Evolutionary conservation across 208 protist species (phyloP).

Genomic region (Wallacemonas sp.): DNA sequence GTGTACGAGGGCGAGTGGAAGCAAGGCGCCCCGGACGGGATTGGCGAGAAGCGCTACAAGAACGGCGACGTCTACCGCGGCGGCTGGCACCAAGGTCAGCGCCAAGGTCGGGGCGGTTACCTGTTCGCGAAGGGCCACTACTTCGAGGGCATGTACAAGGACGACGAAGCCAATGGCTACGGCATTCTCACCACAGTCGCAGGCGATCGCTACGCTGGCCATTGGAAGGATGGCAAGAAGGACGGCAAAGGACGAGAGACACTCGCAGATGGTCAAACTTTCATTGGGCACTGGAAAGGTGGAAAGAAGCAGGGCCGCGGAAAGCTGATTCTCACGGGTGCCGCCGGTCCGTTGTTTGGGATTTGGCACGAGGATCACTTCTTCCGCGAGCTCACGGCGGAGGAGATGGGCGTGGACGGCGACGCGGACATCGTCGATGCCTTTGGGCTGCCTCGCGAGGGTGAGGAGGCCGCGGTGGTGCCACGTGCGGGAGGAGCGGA

Average conservation of each 20-base stretch:
- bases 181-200: conserved; percentile 61
- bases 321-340: conserved; percentile 49
- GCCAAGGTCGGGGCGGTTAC: conserved; percentile 60
- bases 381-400: conserved; percentile 57
- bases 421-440: conserved; percentile 35
- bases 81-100: conserved; percentile 56
- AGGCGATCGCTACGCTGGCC: conserved; percentile 64
- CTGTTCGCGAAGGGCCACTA: conserved; percentile 54
- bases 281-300: conserved; percentile 59
- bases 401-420: conserved; percentile 38
- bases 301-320: conserved; percentile 68
- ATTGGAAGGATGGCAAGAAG: conserved; percentile 57
- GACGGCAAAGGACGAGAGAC: conserved; percentile 65
- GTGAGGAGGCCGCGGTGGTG: background rate
- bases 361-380: conserved; percentile 73
- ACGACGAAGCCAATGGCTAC: conserved; percentile 61
- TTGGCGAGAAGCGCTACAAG: conserved; percentile 69
- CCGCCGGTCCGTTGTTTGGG: conserved; percentile 45
- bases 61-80: conserved; percentile 84
- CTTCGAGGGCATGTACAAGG: conserved; percentile 79
- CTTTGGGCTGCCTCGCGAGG: conserved; percentile 25
- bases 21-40: conserved; percentile 56
- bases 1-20: conserved; percentile 78
- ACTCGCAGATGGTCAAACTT: conserved; percentile 60
- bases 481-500: background rate